Base-by-base conservation (phyloP, 768 basidiomycete species). In the Udeniomyces megalosporus region DNA sequence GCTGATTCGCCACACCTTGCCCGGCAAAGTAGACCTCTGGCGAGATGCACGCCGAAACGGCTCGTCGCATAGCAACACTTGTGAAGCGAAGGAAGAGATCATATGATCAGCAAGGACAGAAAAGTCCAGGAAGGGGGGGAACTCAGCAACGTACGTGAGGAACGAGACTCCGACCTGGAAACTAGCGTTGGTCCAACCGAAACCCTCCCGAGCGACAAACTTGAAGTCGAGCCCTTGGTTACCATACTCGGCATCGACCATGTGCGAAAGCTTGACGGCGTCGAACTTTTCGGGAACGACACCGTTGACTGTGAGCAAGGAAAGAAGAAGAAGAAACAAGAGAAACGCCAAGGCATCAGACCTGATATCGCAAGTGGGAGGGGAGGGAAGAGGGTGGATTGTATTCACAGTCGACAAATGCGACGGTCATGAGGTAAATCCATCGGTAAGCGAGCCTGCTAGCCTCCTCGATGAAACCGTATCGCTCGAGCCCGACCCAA, bases 261-360 rank as follows among this genome's bases (percentile, higher is more conserved):
- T 79, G 71, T 96, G 91, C 1, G 88, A 93, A 24, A 95, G 80
- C 74, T 84, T 88, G 67, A 99, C 93, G 2, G 91, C 93, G 70
- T 99, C 91, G 72, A 97, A 96, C 84, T 97, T 97, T 77, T 97
- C 93, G 0, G 93, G 92, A 1, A 97, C 91, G 38, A 95, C 89
- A 3, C 93, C 93, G 73, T 96, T 97, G 74, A 95, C 61, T 62
- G 34, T 10, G 14, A 96, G 72, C 89, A 58, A 95, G 91, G 67
- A 89, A 87, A 2, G 88, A n/a, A n/a, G 32, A 5, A 8, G 12
- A 52, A 29, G 44, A 7, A 87, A 0, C 85, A 86, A 11, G 90
- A 31, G 22, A 22, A 53, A 10, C 64, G 49, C 17, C 38, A 22
- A 15, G 11, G 3, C 7, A 3, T 34, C 22, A 45, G n/a, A 50